These are phyloP conservation scores for Colletotrichum sidae DNA, from an alignment of 2,329 filamentous ascomycete species.

Conservation along the genomic window DNA sequence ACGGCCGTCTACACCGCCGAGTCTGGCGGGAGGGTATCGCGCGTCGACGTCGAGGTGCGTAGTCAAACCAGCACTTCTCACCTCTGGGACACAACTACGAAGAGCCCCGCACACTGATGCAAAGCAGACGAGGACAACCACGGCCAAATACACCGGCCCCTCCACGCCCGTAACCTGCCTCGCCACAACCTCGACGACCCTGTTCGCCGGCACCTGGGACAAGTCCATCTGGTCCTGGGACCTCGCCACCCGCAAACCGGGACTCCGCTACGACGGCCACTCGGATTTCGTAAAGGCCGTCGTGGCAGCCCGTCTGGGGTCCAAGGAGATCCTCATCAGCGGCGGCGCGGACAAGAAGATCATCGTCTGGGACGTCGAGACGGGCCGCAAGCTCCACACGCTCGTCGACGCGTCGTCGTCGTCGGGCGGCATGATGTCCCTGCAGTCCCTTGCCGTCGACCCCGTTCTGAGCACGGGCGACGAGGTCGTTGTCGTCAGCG, in stretches of 20 bases:
- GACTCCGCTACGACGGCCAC: conserved; percentile 79
- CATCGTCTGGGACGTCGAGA: conserved; percentile 82
- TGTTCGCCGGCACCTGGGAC: conserved; percentile 96
- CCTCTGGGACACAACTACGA: not conserved
- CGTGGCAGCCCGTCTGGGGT: conserved; percentile 69
- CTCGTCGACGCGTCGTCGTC: conserved; percentile 76
- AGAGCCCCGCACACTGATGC: not conserved
- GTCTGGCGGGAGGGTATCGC: conserved; percentile 83
- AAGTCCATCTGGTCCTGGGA: conserved; percentile 92
- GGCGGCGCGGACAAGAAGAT: conserved; percentile 84
- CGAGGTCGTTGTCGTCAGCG: conserved; percentile 75
- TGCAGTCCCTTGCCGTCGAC: conserved; percentile 85
- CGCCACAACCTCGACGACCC: conserved; percentile 68
- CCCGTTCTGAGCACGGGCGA: conserved; percentile 65
- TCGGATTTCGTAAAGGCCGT: conserved; percentile 92
- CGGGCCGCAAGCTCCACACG: conserved; percentile 76
- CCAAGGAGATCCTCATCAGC: conserved; percentile 75
- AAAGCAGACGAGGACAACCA: conserved; percentile 23
- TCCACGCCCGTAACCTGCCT: conserved; percentile 84
- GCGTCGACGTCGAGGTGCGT: conserved; percentile 78
- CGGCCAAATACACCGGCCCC: conserved; percentile 73
- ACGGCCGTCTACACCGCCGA: conserved; percentile 82
- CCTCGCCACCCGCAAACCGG: conserved; percentile 64
- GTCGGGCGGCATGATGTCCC: conserved; percentile 73
- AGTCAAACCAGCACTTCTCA: not conserved